phyloP scores from a whole-genome alignment of 257 asterid species.

The Fraxinus americana region DNA sequence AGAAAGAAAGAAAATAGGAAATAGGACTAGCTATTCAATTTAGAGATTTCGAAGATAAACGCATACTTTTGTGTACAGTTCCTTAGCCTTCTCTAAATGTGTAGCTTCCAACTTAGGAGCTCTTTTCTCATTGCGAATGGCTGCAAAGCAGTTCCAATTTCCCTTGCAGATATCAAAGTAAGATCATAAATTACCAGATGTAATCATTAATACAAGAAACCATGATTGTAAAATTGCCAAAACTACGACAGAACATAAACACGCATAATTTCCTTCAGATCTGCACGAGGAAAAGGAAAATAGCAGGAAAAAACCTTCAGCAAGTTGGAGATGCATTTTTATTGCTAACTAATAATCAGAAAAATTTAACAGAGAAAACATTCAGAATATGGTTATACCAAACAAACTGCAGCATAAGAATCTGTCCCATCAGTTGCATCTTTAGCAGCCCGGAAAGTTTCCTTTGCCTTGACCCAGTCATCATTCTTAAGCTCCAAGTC shows the following conservation, averaged over 20 bases:
- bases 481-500: slow-evolving; percentile 98
- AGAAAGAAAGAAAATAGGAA: not conserved
- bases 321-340: slow-evolving; percentile 13
- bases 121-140: slow-evolving; percentile 88
- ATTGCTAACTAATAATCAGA: slow-evolving; percentile 17
- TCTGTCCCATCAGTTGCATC: slow-evolving; percentile 78
- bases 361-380: slow-evolving; percentile 18
- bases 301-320: not conserved
- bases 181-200: slow-evolving; percentile 28
- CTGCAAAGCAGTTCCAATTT: slow-evolving; percentile 92
- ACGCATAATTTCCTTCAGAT: slow-evolving; percentile 1
- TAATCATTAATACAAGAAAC: slow-evolving; percentile 25
- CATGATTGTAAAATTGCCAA: slow-evolving; percentile 13
- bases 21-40: slow-evolving; percentile 8
- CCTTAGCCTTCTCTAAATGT: slow-evolving; percentile 97
- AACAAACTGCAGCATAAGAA: slow-evolving; percentile 92
- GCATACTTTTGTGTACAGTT: slow-evolving; percentile 86
- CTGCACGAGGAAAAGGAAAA: not conserved
- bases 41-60: slow-evolving; percentile 30
- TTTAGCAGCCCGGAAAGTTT: slow-evolving; percentile 85
- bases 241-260: slow-evolving; percentile 10
- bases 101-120: slow-evolving; percentile 94
- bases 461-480: slow-evolving; percentile 99
- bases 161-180: slow-evolving; percentile 57
- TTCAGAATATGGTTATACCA: slow-evolving; percentile 52